Conservation (phyloP, 2,329 filamentous ascomycete genomes). For the Penicillium sclerotigenum region DNA sequence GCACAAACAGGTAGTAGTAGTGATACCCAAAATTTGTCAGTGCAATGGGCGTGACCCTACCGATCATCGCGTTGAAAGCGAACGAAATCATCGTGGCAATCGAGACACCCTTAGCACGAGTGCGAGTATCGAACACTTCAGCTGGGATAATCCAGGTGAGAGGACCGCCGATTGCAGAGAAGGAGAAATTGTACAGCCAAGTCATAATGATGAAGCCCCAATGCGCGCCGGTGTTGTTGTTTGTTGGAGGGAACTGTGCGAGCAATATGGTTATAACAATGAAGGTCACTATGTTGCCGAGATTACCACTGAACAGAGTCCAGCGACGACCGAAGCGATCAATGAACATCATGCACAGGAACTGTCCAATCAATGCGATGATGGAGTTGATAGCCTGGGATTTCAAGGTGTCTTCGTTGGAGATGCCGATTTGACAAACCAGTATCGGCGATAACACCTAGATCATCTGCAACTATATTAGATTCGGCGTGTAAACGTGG, state of each 20-base stretch:
- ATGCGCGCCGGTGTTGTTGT: conserved; percentile 36
- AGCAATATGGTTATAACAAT: conserved; percentile 62
- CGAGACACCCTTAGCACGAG: conserved; percentile 69
- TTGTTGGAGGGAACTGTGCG: conserved; percentile 60
- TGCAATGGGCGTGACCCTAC: conserved; percentile 63
- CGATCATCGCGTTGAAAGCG: conserved; percentile 75
- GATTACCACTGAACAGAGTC: conserved; percentile 69
- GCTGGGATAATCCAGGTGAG: conserved; percentile 59
- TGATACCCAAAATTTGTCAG: conserved; percentile 54
- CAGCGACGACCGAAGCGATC: conserved; percentile 69
- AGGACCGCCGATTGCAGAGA: conserved; percentile 68
- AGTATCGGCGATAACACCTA: conserved; percentile 61
- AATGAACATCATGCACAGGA: conserved; percentile 62
- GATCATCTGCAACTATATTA: conserved; percentile 42
- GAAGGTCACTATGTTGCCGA: conserved; percentile 69
- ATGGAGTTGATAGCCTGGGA: conserved; percentile 74
- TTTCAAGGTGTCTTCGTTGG: conserved; percentile 61
- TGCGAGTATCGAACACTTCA: conserved; percentile 75
- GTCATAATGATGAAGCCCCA: conserved; percentile 68
- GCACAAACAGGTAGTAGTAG: conserved; percentile 62
- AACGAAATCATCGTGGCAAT: conserved; percentile 71
- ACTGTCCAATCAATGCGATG: conserved; percentile 66
- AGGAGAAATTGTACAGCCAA: conserved; percentile 78
- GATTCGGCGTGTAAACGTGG: background rate
- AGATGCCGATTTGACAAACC: conserved; percentile 71